A percentile compares a stretch with the other conserved stretches of the same genome.
These are phyloP conservation scores for Phytophthora litchii DNA, from an alignment of 352 stramenopile species.

Conservation along the genomic window DNA sequence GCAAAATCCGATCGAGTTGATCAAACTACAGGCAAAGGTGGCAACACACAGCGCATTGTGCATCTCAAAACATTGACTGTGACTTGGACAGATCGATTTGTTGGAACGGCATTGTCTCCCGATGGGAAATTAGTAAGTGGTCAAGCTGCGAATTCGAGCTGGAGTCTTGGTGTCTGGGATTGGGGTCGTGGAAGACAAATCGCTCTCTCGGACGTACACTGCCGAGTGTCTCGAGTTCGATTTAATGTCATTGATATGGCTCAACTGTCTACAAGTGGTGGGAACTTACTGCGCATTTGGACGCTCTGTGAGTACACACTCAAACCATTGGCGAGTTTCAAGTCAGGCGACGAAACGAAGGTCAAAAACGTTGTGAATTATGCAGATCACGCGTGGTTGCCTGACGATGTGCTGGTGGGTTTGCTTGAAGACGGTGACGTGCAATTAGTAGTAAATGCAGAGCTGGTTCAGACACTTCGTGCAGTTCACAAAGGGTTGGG, in stretches of 20 bases:
- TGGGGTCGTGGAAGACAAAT: constrained; percentile 74
- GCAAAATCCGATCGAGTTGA: constrained; percentile 9
- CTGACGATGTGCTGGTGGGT: constrained; percentile 65
- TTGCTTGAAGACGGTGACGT: constrained; percentile 77
- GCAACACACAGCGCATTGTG: constrained; percentile 13
- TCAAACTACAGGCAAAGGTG: constrained; percentile 4
- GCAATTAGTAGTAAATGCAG: constrained; percentile 76
- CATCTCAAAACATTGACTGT: constrained; percentile 59
- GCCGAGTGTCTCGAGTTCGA: constrained; percentile 67
- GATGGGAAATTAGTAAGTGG: constrained; percentile 73
- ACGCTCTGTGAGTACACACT: constrained; percentile 76
- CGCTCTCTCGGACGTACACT: constrained; percentile 67
- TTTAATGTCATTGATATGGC: constrained; percentile 85
- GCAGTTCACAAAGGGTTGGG: constrained; percentile 56
- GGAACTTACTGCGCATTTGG: constrained; percentile 76
- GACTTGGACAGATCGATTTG: constrained; percentile 57
- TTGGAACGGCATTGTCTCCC: constrained; percentile 57
- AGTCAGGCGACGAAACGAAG: constrained; percentile 71
- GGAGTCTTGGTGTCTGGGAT: constrained; percentile 78
- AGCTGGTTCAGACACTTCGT: constrained; percentile 72
- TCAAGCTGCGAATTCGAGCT: constrained; percentile 57
- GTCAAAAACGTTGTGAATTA: constrained; percentile 54
- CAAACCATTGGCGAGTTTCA: constrained; percentile 76
- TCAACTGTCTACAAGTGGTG: constrained; percentile 74
- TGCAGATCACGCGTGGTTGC: constrained; percentile 75